phyloP scores from a whole-genome alignment of 208 protist species.

The Tritrichomonas foetus region DNA sequence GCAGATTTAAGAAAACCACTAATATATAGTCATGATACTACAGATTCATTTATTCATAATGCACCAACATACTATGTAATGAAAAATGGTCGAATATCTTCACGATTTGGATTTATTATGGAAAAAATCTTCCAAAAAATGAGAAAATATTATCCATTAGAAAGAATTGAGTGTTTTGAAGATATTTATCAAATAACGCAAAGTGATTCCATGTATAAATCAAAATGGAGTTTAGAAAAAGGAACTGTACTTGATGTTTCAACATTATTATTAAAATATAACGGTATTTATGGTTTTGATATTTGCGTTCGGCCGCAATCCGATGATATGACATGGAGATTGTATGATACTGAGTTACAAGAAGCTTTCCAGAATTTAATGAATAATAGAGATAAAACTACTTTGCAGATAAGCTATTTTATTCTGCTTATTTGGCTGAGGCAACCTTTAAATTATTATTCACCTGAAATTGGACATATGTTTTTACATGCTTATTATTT shows the following conservation, averaged over 20 bases:
- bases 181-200: not conserved
- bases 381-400: not conserved
- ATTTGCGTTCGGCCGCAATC: not conserved
- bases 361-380: too few species aligned
- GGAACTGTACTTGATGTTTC: not conserved
- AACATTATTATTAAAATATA: not conserved
- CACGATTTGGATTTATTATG: not conserved
- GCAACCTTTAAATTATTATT: not conserved
- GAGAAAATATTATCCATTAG: too few species aligned
- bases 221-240: not conserved
- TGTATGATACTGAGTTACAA: too few species aligned
- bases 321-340: too few species aligned
- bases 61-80: not conserved
- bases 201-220: not conserved
- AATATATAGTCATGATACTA: too few species aligned
- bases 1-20: not conserved
- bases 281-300: not conserved
- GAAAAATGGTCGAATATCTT: not conserved
- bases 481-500: not conserved
- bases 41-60: too few species aligned
- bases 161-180: not conserved
- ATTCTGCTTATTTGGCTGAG: not conserved
- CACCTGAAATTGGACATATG: not conserved
- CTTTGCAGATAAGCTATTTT: not conserved
- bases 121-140: not conserved